A percentile compares a stretch with the other conserved stretches of the same genome.
These are phyloP conservation scores for Plasmodium yoelii DNA, from an alignment of 169 alveolate species.

Conservation along the genomic window DNA sequence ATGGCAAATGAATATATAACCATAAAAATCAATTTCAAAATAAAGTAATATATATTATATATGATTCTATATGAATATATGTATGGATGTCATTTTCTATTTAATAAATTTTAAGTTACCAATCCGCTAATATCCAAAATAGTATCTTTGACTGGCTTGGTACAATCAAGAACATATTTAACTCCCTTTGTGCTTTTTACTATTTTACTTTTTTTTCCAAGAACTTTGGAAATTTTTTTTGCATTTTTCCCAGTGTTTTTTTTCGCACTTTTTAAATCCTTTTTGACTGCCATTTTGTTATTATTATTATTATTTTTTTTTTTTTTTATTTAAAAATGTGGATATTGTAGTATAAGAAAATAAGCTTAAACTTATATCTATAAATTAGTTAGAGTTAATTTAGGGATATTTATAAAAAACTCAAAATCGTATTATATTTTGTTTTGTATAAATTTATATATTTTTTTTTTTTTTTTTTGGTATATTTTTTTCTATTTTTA, in stretches of 20 bases:
- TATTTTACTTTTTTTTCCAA: conserved; percentile 34
- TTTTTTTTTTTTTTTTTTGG: too few species aligned
- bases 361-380: too few species aligned
- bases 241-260: conserved; percentile 7
- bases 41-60: too few species aligned
- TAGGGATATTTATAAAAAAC: too few species aligned
- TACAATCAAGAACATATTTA: conserved; percentile 90
- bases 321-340: not conserved
- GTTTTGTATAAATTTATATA: too few species aligned
- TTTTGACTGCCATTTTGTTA: conserved; percentile 53
- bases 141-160: conserved; percentile 95
- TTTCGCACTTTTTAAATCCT: conserved; percentile 32
- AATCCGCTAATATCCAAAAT: conserved; percentile 92
- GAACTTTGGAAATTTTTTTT: conserved; percentile 15
- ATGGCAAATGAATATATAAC: conserved; percentile 49
- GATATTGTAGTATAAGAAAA: too few species aligned
- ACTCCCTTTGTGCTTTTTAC: conserved; percentile 57
- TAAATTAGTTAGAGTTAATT: too few species aligned
- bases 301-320: conserved; percentile 7
- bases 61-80: too few species aligned
- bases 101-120: conserved; percentile 61
- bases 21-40: not conserved
- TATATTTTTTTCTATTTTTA: too few species aligned
- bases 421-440: too few species aligned
- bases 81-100: not conserved